Evolutionary conservation across 441 rosid genomes (phyloP), one percentile per base, ranked within the genome.

Genomic region (Jatropha multifida): DNA sequence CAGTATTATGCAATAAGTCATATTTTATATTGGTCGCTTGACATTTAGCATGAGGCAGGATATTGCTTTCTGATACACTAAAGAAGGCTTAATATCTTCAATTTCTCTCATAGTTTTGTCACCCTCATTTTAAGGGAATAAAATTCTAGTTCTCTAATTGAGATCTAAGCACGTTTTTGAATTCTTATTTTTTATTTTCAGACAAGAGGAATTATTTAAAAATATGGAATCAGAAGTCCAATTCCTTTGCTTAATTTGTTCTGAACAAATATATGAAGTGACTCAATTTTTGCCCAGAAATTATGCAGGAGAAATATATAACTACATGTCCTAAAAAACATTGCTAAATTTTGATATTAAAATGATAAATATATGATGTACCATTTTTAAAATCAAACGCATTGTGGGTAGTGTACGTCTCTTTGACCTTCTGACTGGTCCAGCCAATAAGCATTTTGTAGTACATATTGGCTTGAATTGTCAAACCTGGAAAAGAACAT

Each of bases 391-490:
- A 96, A 78, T 96, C 97, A 87, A 96, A 94, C 4, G 99, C 91
- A 84, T 92, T 92, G 59, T 71, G 92, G 1, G 85, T 81, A 60
- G 88, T 81, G 66, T 89, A 85, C 7, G 97, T 84, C 81, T 90
- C 92, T 80, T 92, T 96, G 80, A 96, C 89, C 78, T 87, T 89
- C 84, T 96, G 94, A 88, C 97, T 96, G 52, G 99, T 90, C 99
- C 99, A 96, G 80, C 90, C 87, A 70, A 96, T 89, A 70, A 96
- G 97, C 95, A 91, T 96, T 83, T 93, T 92, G 82, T 96, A 96
- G 74, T 96, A 96, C 97, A 94, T 89, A 75, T 96, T 96, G 55
- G 99, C 98, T 89, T 94, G 99, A 83, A 90, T 89, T 32, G 99
- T 96, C 83, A 94, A 89, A 82, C 98, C 99, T 95, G 85, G 77